Evolutionary conservation across 257 asterid genomes (phyloP).

Genomic region (Scutellaria barbata): DNA sequence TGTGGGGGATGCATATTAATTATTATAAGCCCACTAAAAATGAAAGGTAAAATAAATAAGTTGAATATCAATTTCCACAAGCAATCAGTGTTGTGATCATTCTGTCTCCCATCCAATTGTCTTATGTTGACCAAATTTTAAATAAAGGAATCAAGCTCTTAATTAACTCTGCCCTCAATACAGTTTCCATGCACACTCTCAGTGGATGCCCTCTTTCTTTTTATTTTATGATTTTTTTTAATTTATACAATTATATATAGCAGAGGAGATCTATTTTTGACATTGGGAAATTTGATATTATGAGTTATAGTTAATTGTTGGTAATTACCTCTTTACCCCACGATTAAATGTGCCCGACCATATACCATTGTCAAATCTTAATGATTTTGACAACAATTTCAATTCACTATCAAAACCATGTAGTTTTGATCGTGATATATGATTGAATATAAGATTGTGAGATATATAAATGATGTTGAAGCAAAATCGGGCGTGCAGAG

Average conservation of each 20-base stretch:
- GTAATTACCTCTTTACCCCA: no score
- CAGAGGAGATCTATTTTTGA: no score
- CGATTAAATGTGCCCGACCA: no score
- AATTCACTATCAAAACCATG: no score
- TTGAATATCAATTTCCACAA: constrained; percentile 12
- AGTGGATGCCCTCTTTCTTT: not conserved
- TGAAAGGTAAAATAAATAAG: not conserved
- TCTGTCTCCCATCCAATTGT: constrained; percentile 43
- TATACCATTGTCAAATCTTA: no score
- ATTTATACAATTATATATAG: not conserved
- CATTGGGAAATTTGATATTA: no score
- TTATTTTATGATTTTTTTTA: not conserved
- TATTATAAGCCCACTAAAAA: not conserved
- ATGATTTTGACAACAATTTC: no score
- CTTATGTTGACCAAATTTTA: constrained; percentile 42
- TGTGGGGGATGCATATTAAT: constrained; percentile 10
- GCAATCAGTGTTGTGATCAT: constrained; percentile 45
- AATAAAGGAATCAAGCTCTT: constrained; percentile 30
- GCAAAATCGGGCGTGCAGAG: not conserved
- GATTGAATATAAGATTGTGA: no score
- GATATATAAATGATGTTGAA: no score
- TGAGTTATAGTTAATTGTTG: no score
- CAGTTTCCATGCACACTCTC: not conserved
- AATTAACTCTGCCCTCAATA: constrained; percentile 23
- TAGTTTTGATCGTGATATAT: no score